Base-by-base conservation (phyloP, 768 basidiomycete genomes). In the Glaciozyma martinii region DNA sequence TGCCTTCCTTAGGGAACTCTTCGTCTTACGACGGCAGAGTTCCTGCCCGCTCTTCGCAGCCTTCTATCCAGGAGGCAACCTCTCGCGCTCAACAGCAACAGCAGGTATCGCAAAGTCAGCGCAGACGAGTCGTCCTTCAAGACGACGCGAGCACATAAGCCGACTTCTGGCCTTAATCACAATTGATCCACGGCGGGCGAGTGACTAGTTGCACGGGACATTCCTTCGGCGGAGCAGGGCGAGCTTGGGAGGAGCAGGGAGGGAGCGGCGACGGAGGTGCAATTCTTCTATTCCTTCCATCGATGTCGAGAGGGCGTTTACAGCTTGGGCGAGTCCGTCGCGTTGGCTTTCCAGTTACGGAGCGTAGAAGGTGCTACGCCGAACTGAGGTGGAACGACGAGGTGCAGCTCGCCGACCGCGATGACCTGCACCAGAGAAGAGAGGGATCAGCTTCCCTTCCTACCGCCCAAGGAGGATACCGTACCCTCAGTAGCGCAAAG, bases 361-460 rank as follows among this genome's bases (percentile, higher is more conserved):
- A 68, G 55, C 8, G 72, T 73, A 15, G 65, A 54, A 9, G 72
- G 72, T 1, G 72, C 72, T 42, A 73, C 72, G 46, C 72, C 72
- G 30, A 73, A 73, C 32, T 70, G 64, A 16, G 61, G 44, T 13
- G 63, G 49, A 13, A 68, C 60, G 8, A 19, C 19, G 25, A 73
- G 40, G 21, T 60, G 58, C 1, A 68, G 56, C 43, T 73, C 72
- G 52, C 62, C 63, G 6, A 63, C 53, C 3, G 61, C 66, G 33
- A 73, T 66, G 18, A 69, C 67, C 16, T 59, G 53, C 10, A 16
- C 30, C 3, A 7, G 32, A 16, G 21, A 23, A 12, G 59, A 19
- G 21, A 13, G 18, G 58, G 21, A 30, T 49, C 46, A 37, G 46
- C 27, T 33, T 3, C 8, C 12, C 18, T 13, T 16, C 21, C 25